Evolutionary conservation across 1,284 basidiomycete genomes (phyloP), one percentile per base, ranked within the genome.

Genomic region (Grifola frondosa): DNA sequence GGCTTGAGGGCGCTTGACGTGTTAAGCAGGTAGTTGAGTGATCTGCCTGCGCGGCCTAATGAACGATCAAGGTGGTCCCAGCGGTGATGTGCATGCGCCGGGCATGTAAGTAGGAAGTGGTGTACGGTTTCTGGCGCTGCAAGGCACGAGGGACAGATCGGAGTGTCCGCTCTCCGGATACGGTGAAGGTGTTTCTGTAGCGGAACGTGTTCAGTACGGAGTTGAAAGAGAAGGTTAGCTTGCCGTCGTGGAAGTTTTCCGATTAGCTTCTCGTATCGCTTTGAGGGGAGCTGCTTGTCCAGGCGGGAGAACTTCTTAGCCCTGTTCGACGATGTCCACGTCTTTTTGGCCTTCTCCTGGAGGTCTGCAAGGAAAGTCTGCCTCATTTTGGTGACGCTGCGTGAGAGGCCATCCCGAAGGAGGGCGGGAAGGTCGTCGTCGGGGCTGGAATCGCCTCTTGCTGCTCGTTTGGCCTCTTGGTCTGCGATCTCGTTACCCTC

Each of bases 61-160:
- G 23, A n/a, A n/a, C n/a, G n/a, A 5, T 2, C 4, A 22, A 49
- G 30, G 19, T 38, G 35, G 5, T 22, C 16, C 1, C 22, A 17
- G 23, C 46, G 37, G 10, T 23, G 30, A 2, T 7, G 13, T 2
- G 28, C 5, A 32, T 39, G 44, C 1, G 46, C 44, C 0, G 53
- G 53, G 48, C 62, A 64, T 0, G 37, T 21, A 5, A 64, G 40
- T 6, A 65, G 44, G 48, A 48, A 64, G 44, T 64, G 62, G 3
- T 15, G 7, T 6, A 62, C 57, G 1, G 57, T 57, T 36, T 65
- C 62, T 0, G 43, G 21, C 0, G 16, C 37, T 0, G 8, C 20
- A 0, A 36, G 19, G 51, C 65, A 67, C 1, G 33, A 24, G 4
- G 61, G 56, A 49, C 64, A 67, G 5, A 33, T 19, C 6, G 51